These are phyloP conservation scores for Monilinia aucupariae DNA, from an alignment of 2,329 filamentous ascomycete species.

Conservation along the genomic window DNA sequence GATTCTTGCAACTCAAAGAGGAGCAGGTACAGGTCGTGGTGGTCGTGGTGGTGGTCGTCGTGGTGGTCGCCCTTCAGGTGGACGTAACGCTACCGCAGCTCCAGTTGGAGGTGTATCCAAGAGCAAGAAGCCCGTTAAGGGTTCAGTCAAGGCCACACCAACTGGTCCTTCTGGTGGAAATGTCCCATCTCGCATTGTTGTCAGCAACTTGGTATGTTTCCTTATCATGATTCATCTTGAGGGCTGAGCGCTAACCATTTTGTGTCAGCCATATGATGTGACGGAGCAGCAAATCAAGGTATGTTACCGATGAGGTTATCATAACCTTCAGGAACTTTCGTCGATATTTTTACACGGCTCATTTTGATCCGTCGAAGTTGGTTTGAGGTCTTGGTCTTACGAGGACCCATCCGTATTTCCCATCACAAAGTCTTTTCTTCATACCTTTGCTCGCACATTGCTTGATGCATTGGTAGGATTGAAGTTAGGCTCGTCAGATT, in stretches of 20 bases:
- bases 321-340: constrained; percentile 61
- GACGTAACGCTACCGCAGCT: constrained; percentile 43
- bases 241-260: constrained; percentile 13
- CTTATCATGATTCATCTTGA: not conserved
- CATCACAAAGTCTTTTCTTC: constrained; percentile 39
- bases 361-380: constrained; percentile 15
- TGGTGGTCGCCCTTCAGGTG: constrained; percentile 42
- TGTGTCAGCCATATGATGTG: constrained; percentile 80
- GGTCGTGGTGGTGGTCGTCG: constrained; percentile 43
- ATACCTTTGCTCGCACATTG: constrained; percentile 29
- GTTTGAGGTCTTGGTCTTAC: constrained; percentile 6
- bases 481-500: constrained; percentile 58
- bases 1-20: constrained; percentile 67
- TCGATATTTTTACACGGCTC: constrained; percentile 53
- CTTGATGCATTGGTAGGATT: constrained; percentile 36
- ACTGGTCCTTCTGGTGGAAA: constrained; percentile 56
- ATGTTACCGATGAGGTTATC: constrained; percentile 86
- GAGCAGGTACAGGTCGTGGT: constrained; percentile 23
- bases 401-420: constrained; percentile 24
- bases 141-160: constrained; percentile 55
- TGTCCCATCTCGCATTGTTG: constrained; percentile 69
- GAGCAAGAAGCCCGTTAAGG: constrained; percentile 57
- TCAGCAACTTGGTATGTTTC: constrained; percentile 87
- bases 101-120: constrained; percentile 85
- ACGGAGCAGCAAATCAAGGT: constrained; percentile 98